Evolutionary conservation across 768 basidiomycete genomes (phyloP).

Genomic region (Pulveroboletus frians): DNA sequence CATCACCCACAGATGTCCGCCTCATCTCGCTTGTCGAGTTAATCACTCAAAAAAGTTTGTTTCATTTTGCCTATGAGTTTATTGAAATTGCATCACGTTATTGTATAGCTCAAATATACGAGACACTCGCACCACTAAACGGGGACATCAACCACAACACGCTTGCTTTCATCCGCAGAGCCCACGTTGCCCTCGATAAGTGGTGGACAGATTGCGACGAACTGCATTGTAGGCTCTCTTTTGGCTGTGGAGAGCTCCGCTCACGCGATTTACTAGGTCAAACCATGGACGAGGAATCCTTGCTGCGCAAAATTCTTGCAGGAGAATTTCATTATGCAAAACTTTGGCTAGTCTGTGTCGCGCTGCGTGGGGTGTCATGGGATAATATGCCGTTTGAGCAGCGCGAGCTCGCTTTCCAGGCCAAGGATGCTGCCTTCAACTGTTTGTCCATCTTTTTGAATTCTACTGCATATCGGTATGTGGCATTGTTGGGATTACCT

Average conservation of each 20-base stretch:
- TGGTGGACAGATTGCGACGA: slow-evolving; percentile 91
- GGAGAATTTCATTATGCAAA: slow-evolving; percentile 91
- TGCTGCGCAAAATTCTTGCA: slow-evolving; percentile 81
- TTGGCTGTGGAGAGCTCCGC: neutral
- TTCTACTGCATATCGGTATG: slow-evolving; percentile 74
- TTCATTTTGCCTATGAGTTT: neutral
- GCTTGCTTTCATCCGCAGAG: slow-evolving; percentile 80
- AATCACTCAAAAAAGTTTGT: slow-evolving; percentile 83
- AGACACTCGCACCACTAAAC: slow-evolving; percentile 79
- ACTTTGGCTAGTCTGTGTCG: slow-evolving; percentile 91
- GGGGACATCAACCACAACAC: slow-evolving; percentile 84
- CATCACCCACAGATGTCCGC: slow-evolving; percentile 83
- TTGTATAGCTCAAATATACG: slow-evolving; percentile 80
- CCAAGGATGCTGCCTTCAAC: slow-evolving; percentile 85
- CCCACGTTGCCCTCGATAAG: slow-evolving; percentile 79
- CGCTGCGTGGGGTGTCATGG: slow-evolving; percentile 87
- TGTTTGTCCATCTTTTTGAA: slow-evolving; percentile 82
- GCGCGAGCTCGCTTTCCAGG: slow-evolving; percentile 90
- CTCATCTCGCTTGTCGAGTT: slow-evolving; percentile 85
- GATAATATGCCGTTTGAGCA: slow-evolving; percentile 96
- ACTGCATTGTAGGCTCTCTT: slow-evolving; percentile 56
- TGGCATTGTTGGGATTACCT: neutral
- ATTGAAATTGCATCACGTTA: slow-evolving; percentile 2
- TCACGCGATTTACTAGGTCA: slow-evolving; percentile 42
- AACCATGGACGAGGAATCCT: slow-evolving; percentile 78